Evolutionary conservation across 2,329 filamentous ascomycete genomes (phyloP), one percentile per base, ranked within the genome.

Genomic region (Diplodia intermedia): DNA sequence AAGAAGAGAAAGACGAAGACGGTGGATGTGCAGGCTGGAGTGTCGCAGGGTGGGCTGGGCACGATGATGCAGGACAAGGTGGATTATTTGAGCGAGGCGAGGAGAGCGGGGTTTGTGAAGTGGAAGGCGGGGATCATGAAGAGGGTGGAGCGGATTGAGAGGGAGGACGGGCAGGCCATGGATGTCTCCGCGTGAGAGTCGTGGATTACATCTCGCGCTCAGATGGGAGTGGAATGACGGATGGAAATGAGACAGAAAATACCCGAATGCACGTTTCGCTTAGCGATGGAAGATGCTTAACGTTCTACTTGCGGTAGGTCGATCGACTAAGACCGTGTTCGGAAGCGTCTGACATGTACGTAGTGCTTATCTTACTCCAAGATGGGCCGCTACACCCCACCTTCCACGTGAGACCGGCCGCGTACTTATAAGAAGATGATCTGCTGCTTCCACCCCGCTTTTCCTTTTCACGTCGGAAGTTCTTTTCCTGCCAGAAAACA

Each of bases 21-120:
- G 9, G 18, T 73, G 15, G 71, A 72, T 9, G 72, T 11, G 78
- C 52, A 67, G 26, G 29, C 66, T 2, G 38, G 23, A 66, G 2
- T 70, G 69, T 26, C 71, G 74, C 69, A 81, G 75, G 83, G 33
- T 79, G 88, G 78, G 77, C 69, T 84, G 18, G 82, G 82, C 1
- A 91, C 89, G 2, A 93, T 93, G 91, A 87, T 94, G 72, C 90
- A 93, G 77, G 88, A 90, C 71, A 85, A 86, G 56, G 89, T 91
- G 73, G 90, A 93, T 73, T 92, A 89, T 73, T 77, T 94, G 72
- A 89, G 88, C 70, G 87, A 89, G 60, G 81, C 84, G 69, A 88
- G 87, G 71, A 83, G 84, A 72, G 82, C 81, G 50, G 87, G 90
- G 12, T 93, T 89, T 75, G 80, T 76, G 54, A 77, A 76, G 20